Evolutionary conservation across 2,329 filamentous ascomycete genomes (phyloP).

Genomic region (Claviceps quebecensis): DNA sequence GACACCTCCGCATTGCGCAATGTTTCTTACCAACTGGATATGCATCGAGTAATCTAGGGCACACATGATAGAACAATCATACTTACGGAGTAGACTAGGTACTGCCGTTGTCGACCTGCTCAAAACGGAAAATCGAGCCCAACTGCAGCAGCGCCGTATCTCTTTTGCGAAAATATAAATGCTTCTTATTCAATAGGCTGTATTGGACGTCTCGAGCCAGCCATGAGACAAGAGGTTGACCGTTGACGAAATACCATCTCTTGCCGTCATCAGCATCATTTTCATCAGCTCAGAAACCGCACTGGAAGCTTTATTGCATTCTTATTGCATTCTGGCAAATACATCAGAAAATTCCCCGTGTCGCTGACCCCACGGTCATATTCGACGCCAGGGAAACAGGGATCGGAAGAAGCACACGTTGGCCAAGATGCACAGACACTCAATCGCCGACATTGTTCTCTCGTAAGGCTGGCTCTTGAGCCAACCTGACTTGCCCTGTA

Average conservation of each 20-base stretch:
- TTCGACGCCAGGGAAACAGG: not conserved
- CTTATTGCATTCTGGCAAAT: not conserved
- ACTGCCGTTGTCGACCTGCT: not conserved
- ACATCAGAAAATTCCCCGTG: not conserved
- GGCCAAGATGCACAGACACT: not conserved
- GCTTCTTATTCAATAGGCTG: not conserved
- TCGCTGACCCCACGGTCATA: not conserved
- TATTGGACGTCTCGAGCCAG: not conserved
- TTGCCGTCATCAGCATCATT: not conserved
- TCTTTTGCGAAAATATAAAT: not conserved
- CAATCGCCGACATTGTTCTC: not conserved
- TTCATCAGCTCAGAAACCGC: not conserved
- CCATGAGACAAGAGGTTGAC: not conserved
- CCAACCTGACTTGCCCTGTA: not conserved
- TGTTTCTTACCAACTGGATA: not conserved
- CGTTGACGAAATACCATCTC: not conserved
- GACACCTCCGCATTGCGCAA: not conserved
- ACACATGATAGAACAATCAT: not conserved
- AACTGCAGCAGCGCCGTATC: not conserved
- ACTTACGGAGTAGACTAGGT: not conserved
- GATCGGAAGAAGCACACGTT: not conserved
- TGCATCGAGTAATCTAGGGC: not conserved
- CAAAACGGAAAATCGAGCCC: not conserved
- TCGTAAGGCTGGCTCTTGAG: not conserved
- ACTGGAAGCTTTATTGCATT: not conserved